Evolutionary conservation across 352 stramenopile genomes (phyloP).

Genomic region (Phytophthora sojae): DNA sequence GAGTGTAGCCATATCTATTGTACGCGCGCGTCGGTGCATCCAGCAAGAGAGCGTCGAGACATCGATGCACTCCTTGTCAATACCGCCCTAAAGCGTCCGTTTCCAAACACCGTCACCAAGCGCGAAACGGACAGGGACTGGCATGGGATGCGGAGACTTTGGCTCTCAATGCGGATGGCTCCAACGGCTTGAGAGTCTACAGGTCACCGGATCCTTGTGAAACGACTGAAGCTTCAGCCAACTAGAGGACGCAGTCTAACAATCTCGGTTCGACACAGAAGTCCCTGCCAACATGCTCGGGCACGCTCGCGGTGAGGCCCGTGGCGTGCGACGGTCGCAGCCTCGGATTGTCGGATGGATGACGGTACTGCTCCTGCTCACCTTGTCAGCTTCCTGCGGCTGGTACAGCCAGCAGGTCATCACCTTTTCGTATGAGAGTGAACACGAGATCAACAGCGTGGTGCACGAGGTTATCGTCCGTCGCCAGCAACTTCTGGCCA

Average conservation of each 20-base stretch:
- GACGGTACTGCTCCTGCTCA: conserved; percentile 28
- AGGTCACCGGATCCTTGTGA: background rate
- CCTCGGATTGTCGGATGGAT: conserved; percentile 27
- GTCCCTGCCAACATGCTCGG: conserved; percentile 16
- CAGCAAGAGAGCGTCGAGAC: too few species aligned
- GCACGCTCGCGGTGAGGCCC: conserved; percentile 3
- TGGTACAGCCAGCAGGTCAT: conserved; percentile 36
- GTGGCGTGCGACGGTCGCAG: conserved; percentile 7
- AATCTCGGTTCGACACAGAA: conserved; percentile 5
- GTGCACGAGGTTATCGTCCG: conserved; percentile 32
- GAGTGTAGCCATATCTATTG: background rate
- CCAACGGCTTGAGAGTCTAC: background rate
- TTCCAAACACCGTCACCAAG: background rate
- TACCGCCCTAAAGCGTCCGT: background rate
- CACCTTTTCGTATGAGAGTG: conserved; percentile 18
- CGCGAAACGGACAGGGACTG: background rate
- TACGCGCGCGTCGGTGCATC: too few species aligned
- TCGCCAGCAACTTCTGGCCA: conserved; percentile 31
- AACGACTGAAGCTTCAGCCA: background rate
- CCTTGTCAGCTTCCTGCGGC: conserved; percentile 28
- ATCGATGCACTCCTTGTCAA: background rate
- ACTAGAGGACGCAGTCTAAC: conserved; percentile 1
- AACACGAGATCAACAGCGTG: conserved; percentile 20
- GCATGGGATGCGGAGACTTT: background rate
- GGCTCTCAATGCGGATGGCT: background rate